Evolutionary conservation across 192 early-diverging fungal genomes (phyloP).

Genomic region (Umbelopsis ramanniana): DNA sequence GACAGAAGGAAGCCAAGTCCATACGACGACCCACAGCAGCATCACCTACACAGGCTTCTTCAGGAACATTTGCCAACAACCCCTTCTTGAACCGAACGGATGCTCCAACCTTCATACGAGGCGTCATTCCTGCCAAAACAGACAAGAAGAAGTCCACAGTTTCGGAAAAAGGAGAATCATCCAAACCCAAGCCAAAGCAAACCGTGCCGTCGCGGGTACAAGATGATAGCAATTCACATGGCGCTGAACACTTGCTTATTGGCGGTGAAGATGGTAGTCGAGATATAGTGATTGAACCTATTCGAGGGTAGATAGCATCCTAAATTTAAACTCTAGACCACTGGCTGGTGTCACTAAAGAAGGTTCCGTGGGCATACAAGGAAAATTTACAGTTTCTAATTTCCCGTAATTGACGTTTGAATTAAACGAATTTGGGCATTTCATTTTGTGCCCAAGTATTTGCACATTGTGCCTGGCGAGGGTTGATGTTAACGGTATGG

Average conservation of each 20-base stretch:
- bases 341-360: too few relatives aligned
- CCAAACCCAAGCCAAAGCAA: neutral
- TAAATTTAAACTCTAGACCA: too few relatives aligned
- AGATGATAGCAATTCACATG: constrained; percentile 16
- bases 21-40: neutral
- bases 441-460: too few relatives aligned
- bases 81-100: constrained; percentile 36
- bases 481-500: too few relatives aligned
- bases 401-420: too few relatives aligned
- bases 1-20: neutral
- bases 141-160: constrained; percentile 14
- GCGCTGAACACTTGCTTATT: constrained; percentile 18
- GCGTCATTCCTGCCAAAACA: constrained; percentile 6
- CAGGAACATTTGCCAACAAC: constrained; percentile 42
- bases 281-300: constrained; percentile 20
- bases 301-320: neutral
- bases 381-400: too few relatives aligned
- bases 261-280: constrained; percentile 31
- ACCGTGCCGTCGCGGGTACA: neutral
- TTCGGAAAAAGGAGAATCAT: neutral
- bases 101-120: constrained; percentile 29
- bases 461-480: too few relatives aligned
- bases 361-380: too few relatives aligned
- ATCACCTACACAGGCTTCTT: constrained; percentile 12
- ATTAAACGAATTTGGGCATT: too few relatives aligned